Evolutionary conservation across 2,329 filamentous ascomycete species (phyloP), one percentile per base, ranked within the genome.

Genomic region (Fusarium incarnatum): DNA sequence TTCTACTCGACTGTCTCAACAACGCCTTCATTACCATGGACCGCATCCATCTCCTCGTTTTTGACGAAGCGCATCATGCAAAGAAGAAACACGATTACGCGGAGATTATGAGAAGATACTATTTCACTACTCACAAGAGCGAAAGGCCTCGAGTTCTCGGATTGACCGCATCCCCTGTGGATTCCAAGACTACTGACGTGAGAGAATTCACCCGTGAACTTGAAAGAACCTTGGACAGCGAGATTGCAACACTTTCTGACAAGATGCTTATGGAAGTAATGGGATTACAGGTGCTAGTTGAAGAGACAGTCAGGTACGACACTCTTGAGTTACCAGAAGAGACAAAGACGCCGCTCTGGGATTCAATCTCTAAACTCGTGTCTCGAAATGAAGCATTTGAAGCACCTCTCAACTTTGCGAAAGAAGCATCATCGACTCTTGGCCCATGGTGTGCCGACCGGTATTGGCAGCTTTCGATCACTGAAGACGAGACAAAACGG

Each of bases 131-230:
- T 4, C 82, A 85, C 30, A 72, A 78, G 2, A 80, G 84, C 1
- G 68, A 78, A 0, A 85, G 89, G 7, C 96, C 96, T 6, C 91
- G 90, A 40, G 90, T 99, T 22, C 92, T 99, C 71, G 95, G 95
- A 27, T 98, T 98, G 95, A 99, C 96, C 3, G 96, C 96, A 10
- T 98, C 96, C 0, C 96, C 96, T 1, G 91, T 98, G 5, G 94
- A 98, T 80, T 89, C 93, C 0, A 92, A 93, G 75, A 87, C 87
- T 0, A 72, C 48, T 18, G 90, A 97, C 70, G 86, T 97, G 28
- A 83, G 85, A 18, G 83, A 88, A 64, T 93, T 92, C 40, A 92
- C 93, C 0, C 82, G 83, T 64, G 89, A 92, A 56, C 86, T 99
- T 0, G 95, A 98, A 77, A 85, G 81, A 2, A 83, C 97, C 40